Conservation (phyloP, 1,284 basidiomycete species). For the Laetiporus sulphureus region DNA sequence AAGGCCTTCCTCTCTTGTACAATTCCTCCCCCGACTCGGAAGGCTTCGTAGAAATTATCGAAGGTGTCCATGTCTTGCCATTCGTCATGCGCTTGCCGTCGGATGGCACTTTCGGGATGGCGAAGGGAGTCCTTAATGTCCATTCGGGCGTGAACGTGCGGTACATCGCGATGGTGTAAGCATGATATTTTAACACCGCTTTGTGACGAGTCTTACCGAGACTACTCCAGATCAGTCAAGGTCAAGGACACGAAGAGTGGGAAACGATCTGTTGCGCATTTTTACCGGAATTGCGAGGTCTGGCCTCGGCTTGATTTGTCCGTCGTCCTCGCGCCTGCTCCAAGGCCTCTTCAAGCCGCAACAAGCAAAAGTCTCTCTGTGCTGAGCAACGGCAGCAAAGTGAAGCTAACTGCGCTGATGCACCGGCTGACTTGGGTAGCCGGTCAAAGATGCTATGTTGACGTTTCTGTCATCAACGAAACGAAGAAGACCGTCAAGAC, state of each 20-base stretch:
- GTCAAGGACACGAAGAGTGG: conserved; percentile 62
- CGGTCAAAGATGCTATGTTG: conserved; percentile 77
- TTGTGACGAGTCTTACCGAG: conserved; percentile 3
- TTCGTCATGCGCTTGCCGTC: conserved; percentile 76
- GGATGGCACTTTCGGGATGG: conserved; percentile 46
- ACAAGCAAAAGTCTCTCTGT: conserved; percentile 56
- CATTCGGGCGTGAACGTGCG: conserved; percentile 61
- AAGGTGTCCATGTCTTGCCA: conserved; percentile 70
- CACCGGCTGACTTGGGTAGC: conserved; percentile 82
- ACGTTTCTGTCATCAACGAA: conserved; percentile 67
- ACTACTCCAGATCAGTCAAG: conserved; percentile 58
- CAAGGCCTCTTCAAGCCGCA: conserved; percentile 56
- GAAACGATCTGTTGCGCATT: conserved; percentile 81
- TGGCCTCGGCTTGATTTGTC: conserved; percentile 77
- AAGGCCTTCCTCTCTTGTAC: conserved; percentile 40
- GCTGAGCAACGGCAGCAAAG: conserved; percentile 55
- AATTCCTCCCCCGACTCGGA: conserved; percentile 55
- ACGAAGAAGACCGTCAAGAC: conserved; percentile 71
- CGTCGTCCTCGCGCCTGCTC: conserved; percentile 54
- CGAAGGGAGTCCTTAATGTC: conserved; percentile 65
- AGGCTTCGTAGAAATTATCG: conserved; percentile 61
- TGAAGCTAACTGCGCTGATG: conserved; percentile 68
- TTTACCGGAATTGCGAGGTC: conserved; percentile 81
- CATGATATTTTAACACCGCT: conserved; percentile 20
- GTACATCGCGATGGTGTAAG: conserved; percentile 82